Percentiles rank a stretch among this genome's conserved stretches.
Evolutionary conservation across 2,329 filamentous ascomycete genomes (phyloP).

Genomic region (Claviceps pusilla): DNA sequence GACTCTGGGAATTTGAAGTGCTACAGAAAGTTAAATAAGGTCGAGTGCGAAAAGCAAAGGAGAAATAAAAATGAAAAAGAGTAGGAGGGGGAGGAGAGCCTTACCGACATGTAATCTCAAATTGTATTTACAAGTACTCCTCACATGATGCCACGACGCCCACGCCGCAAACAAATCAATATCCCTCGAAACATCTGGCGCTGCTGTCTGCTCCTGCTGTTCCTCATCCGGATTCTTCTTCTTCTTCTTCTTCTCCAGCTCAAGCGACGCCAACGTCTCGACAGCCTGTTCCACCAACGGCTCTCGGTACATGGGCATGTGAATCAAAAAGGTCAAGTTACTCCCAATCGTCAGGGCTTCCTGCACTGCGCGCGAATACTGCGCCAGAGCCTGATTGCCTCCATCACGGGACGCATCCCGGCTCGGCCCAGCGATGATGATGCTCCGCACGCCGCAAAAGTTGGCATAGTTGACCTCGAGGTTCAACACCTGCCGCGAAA

Average conservation of each 20-base stretch:
- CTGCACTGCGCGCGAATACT: slow-evolving; percentile 72
- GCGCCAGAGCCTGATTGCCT: slow-evolving; percentile 40
- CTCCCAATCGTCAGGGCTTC: slow-evolving; percentile 62
- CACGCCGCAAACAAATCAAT: slow-evolving; percentile 65
- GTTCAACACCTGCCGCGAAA: slow-evolving; percentile 80
- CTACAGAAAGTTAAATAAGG: slow-evolving; percentile 17
- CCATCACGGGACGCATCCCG: slow-evolving; percentile 40
- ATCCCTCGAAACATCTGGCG: slow-evolving; percentile 23
- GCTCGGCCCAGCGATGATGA: slow-evolving; percentile 67
- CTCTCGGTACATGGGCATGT: slow-evolving; percentile 71
- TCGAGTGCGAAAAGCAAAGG: background rate
- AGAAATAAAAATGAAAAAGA: too few species aligned
- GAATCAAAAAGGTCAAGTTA: slow-evolving; percentile 66
- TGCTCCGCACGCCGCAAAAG: slow-evolving; percentile 77
- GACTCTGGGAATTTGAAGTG: slow-evolving; percentile 40
- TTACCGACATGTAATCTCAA: slow-evolving; percentile 69
- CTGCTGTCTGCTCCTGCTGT: slow-evolving; percentile 9
- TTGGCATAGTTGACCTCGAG: slow-evolving; percentile 88
- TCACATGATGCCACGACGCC: slow-evolving; percentile 87
- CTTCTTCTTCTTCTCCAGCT: slow-evolving; percentile 13
- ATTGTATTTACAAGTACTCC: slow-evolving; percentile 75
- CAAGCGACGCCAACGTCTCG: slow-evolving; percentile 35
- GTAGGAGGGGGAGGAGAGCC: slow-evolving; percentile 17
- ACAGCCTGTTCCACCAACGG: slow-evolving; percentile 39
- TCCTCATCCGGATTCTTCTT: too few species aligned